Base-by-base conservation (phyloP, 169 alveolate genomes). In the Theileria orientalis region DNA sequence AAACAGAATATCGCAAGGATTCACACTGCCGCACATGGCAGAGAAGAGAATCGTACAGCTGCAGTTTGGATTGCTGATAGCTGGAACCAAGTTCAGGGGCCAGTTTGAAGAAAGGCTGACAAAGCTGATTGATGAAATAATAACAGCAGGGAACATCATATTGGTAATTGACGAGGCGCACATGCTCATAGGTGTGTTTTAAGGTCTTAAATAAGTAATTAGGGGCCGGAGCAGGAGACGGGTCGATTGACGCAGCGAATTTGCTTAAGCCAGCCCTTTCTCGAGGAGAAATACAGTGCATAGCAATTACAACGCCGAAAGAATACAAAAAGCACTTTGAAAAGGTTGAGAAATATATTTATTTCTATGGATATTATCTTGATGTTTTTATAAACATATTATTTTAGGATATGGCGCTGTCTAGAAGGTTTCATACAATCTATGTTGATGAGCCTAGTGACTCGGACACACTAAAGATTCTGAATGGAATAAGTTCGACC, bases 241-340 rank as follows among this genome's bases (percentile, higher is more conserved):
- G 97, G 21, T 90, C 95, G 25, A 74, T 92, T 41, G 97, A 94
- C 64, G 97, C 97, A 13, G 95, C 96, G 27, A 93, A 94, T 72
- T 67, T 94, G 66, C 77, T 94, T 69, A 94, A 94, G 82, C 96
- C 96, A 1, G 90, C 95, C 2, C 90, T 94, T 42, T 90, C 96
- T 2, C 78, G 96, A 25, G 97, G 96, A 3, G 95, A 94, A 83
- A 62, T 89, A 64, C 94, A 89, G 32, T 89, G 94, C 66, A 85
- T 89, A n/a, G 94, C 91, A 7, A 83, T 89, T 8, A 89, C 94
- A 3, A 89, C 94, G 25, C 88, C 85, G 19, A 74, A 76, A 69
- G 94, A 87, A 40, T 90, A 91, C 59, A 64, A 78, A 3, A 89
- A 84, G 68, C 77, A 85, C 73, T 83, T 89, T 23, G 94, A 89